A percentile compares a stretch with the other conserved stretches of the same genome.
Evolutionary conservation across 2,329 filamentous ascomycete genomes (phyloP).

Genomic region (Monosporascus sp.): DNA sequence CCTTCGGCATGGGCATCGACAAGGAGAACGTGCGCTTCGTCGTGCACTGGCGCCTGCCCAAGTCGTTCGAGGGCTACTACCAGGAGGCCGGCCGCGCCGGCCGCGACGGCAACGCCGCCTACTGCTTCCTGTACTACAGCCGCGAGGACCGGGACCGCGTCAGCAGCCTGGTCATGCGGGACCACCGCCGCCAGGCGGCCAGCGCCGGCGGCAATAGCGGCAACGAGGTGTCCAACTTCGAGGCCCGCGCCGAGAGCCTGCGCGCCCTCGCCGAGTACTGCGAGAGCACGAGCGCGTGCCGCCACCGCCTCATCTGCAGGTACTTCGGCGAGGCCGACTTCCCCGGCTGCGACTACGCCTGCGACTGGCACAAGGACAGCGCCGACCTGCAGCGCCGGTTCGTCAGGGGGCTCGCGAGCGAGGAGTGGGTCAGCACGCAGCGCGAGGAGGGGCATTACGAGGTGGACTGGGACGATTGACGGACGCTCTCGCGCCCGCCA

Average conservation of each 20-base stretch:
- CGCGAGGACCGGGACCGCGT: conserved; percentile 79
- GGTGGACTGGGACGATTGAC: conserved; percentile 46
- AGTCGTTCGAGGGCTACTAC: conserved; percentile 93
- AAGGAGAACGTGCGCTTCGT: conserved; percentile 94
- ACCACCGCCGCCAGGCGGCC: conserved; percentile 36
- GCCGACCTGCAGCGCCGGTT: conserved; percentile 54
- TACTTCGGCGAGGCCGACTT: conserved; percentile 68
- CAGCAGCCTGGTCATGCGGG: conserved; percentile 49
- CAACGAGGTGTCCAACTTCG: conserved; percentile 36
- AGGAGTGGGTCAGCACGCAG: conserved; percentile 62
- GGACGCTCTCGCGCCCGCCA: background rate
- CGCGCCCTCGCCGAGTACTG: conserved; percentile 73
- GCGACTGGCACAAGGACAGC: conserved; percentile 72
- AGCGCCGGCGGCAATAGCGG: conserved; percentile 37
- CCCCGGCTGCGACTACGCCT: conserved; percentile 67
- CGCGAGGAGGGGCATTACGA: conserved; percentile 54
- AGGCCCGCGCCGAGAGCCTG: conserved; percentile 58
- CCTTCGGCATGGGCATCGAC: conserved; percentile 97
- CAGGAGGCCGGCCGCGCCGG: conserved; percentile 92
- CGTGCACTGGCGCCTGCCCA: conserved; percentile 88
- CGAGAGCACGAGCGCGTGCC: conserved; percentile 67
- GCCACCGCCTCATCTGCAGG: conserved; percentile 68
- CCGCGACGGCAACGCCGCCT: conserved; percentile 79
- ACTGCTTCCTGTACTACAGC: conserved; percentile 88
- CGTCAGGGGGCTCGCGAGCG: conserved; percentile 49